Evolutionary conservation across 495 filamentous ascomycete species (phyloP).

Genomic region (Neurospora hispaniola): DNA sequence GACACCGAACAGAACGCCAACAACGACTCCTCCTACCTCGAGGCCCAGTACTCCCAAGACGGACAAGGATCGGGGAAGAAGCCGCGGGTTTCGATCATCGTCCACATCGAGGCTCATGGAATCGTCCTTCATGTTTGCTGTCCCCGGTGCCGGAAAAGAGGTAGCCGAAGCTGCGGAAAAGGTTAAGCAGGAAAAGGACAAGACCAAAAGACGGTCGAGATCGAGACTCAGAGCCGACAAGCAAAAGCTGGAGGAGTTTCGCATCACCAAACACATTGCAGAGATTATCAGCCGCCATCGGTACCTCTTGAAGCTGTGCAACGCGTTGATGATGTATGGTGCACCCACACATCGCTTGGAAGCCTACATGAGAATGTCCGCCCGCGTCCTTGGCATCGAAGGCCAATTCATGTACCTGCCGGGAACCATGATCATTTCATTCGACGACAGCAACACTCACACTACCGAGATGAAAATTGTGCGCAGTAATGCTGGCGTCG

Average conservation of each 20-base stretch:
- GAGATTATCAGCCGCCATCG: constrained; percentile 69
- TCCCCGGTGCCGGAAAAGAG: constrained; percentile 17
- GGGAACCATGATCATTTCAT: constrained; percentile 91
- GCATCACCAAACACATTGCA: constrained; percentile 84
- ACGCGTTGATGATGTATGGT: constrained; percentile 76
- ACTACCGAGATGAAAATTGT: constrained; percentile 91
- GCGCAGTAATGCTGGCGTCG: constrained; percentile 61
- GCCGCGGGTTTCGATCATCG: constrained; percentile 32
- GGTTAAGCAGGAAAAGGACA: constrained; percentile 23
- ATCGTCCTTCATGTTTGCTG: constrained; percentile 38
- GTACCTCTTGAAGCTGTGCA: constrained; percentile 78
- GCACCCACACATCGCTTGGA: constrained; percentile 70
- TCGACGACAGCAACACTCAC: constrained; percentile 81
- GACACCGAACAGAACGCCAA: constrained; percentile 21
- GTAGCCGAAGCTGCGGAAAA: constrained; percentile 23
- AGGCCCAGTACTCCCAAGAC: constrained; percentile 48
- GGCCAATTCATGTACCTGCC: constrained; percentile 89
- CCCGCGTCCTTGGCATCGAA: constrained; percentile 79
- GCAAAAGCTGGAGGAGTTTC: constrained; percentile 52
- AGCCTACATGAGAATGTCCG: constrained; percentile 81
- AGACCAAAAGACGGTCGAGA: constrained; percentile 30
- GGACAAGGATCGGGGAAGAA: constrained; percentile 46
- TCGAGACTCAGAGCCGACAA: constrained; percentile 17
- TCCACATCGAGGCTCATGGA: constrained; percentile 44
- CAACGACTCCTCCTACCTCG: constrained; percentile 23